Conservation (phyloP, 768 basidiomycete species). For the Russula earlei region DNA sequence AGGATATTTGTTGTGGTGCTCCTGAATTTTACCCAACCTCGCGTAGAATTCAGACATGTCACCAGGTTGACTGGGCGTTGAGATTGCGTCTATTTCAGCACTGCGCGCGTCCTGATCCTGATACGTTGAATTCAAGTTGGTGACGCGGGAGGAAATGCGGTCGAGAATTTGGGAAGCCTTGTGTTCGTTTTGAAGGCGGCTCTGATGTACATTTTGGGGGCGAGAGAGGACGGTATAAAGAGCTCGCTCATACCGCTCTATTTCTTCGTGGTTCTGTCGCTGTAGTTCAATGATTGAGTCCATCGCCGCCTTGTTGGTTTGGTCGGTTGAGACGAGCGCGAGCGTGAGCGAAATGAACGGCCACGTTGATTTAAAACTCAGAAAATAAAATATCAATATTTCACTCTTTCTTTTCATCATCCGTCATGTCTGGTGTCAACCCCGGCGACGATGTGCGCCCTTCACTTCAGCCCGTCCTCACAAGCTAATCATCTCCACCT, state of each 20-base stretch:
- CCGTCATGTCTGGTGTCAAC: conserved; percentile 73
- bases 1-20: conserved; percentile 94
- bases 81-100: conserved; percentile 55
- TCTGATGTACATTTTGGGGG: conserved; percentile 51
- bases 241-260: conserved; percentile 84
- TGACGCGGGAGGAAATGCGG: conserved; percentile 62
- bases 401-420: background rate
- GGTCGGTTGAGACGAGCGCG: background rate
- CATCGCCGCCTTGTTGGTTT: conserved; percentile 52
- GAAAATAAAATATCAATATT: too few species aligned
- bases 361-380: conserved; percentile 9
- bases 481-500: background rate
- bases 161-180: conserved; percentile 81
- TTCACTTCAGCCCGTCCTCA: conserved; percentile 3
- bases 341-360: too few species aligned
- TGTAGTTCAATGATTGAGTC: conserved; percentile 90
- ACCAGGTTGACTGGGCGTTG: conserved; percentile 41
- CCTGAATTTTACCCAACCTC: conserved; percentile 92
- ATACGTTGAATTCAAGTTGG: conserved; percentile 62
- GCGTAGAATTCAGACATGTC: conserved; percentile 92
- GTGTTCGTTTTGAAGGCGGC: conserved; percentile 68
- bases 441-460: conserved; percentile 70
- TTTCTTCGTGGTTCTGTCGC: conserved; percentile 80
- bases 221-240: conserved; percentile 76
- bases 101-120: conserved; percentile 66